phyloP scores from a whole-genome alignment of 1,284 basidiomycete genomes.

The Puccinia coronata region DNA sequence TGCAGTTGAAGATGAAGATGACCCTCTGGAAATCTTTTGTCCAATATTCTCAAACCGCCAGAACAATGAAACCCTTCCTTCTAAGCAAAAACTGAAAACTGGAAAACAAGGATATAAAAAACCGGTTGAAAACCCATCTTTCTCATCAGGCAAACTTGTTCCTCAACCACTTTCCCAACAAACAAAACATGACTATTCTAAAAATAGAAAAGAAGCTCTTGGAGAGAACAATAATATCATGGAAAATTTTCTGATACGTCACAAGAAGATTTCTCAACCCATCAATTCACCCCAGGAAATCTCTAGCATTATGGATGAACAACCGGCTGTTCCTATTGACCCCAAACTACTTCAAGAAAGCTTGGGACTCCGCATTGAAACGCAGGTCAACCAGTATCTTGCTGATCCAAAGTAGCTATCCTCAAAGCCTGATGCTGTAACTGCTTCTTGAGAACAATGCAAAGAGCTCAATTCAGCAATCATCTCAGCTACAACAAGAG shows the following conservation, averaged over 20 bases:
- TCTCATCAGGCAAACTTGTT: background rate
- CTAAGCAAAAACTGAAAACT: background rate
- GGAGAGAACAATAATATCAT: background rate
- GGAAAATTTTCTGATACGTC: background rate
- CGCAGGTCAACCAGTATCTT: background rate
- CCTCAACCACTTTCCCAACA: background rate
- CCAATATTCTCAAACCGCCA: background rate
- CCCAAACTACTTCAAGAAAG: background rate
- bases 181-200: background rate
- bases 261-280: background rate
- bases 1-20: background rate
- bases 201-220: background rate
- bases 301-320: background rate
- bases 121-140: background rate
- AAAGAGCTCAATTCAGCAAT: background rate
- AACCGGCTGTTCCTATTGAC: background rate
- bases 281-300: background rate
- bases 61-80: background rate
- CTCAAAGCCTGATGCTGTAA: background rate
- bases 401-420: background rate
- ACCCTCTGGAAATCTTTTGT: background rate
- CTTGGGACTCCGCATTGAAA: background rate
- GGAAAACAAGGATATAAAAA: constrained; percentile 2
- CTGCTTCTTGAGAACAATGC: background rate
- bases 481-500: background rate